Percentiles rank a stretch among this genome's conserved stretches.
Conservation (phyloP, 2,329 filamentous ascomycete genomes). For the Pseudocercospora musae region DNA sequence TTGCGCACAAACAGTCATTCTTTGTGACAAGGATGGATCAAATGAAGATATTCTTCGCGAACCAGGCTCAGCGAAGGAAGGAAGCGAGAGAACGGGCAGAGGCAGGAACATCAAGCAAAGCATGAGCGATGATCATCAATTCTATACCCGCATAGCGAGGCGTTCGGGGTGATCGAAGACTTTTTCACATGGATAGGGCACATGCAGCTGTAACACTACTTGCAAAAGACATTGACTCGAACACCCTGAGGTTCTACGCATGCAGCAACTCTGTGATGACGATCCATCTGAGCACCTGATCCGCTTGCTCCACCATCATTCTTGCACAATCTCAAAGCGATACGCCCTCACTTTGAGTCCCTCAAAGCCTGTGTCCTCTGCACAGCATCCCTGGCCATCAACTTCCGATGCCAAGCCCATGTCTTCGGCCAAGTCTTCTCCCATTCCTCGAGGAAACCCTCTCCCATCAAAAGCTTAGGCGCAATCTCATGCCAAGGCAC, state of each 20-base stretch:
- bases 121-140: background rate
- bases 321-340: background rate
- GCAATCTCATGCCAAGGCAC: conserved; percentile 39
- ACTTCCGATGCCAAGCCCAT: conserved; percentile 30
- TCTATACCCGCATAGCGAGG: conserved; percentile 20
- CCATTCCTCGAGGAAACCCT: conserved; percentile 27
- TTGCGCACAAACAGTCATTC: conserved; percentile 74
- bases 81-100: conserved; percentile 23
- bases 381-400: conserved; percentile 30
- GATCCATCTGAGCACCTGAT: no score
- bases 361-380: conserved; percentile 27
- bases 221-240: background rate
- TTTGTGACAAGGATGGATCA: conserved; percentile 92
- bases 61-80: conserved; percentile 48
- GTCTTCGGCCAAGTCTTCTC: conserved; percentile 29
- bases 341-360: conserved; percentile 12
- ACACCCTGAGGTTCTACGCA: no score
- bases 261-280: background rate
- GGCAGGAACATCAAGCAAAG: conserved; percentile 7
- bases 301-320: no score
- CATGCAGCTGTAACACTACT: background rate
- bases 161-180: conserved; percentile 6
- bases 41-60: conserved; percentile 70
- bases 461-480: conserved; percentile 28
- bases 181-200: background rate